Conservation (phyloP, 805 yeast genomes). For the Yarrowia sp. region DNA sequence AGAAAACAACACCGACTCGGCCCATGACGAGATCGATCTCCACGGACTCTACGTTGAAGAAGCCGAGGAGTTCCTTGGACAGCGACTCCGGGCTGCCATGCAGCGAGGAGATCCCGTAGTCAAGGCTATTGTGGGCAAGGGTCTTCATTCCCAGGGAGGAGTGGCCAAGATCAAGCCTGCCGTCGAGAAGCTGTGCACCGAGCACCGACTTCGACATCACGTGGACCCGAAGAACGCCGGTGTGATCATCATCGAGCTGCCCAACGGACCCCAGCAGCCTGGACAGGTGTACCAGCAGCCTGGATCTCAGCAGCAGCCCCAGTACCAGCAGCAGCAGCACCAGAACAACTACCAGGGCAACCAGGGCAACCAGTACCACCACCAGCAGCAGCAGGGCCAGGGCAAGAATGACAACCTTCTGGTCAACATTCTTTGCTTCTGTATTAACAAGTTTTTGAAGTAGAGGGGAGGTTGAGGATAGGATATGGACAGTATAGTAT, state of each 20-base stretch:
- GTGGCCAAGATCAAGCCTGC: conserved; percentile 92
- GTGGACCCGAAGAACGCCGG: conserved; percentile 80
- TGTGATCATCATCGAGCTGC: conserved; percentile 73
- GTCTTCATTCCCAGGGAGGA: conserved; percentile 80
- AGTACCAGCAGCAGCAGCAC: conserved; percentile 44
- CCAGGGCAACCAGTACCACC: conserved; percentile 40
- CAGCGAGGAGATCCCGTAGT: conserved; percentile 64
- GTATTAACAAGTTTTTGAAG: conserved; percentile 41
- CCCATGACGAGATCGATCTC: conserved; percentile 83
- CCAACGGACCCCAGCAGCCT: conserved; percentile 41
- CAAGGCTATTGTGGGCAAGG: conserved; percentile 92
- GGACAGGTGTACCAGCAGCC: conserved; percentile 44
- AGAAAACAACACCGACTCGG: conserved; percentile 88
- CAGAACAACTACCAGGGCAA: conserved; percentile 30
- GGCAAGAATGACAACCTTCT: conserved; percentile 41
- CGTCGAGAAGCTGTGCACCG: conserved; percentile 74
- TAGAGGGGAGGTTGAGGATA: background rate
- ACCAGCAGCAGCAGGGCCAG: conserved; percentile 41
- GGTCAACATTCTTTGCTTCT: conserved; percentile 43
- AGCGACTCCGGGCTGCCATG: conserved; percentile 71
- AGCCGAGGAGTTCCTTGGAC: conserved; percentile 78
- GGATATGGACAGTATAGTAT: background rate
- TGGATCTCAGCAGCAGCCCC: conserved; percentile 44
- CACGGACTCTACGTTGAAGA: conserved; percentile 92
- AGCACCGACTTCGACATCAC: conserved; percentile 65